Evolutionary conservation across 768 basidiomycete species (phyloP), one percentile per base, ranked within the genome.

Genomic region (Lactarius akahatsu): DNA sequence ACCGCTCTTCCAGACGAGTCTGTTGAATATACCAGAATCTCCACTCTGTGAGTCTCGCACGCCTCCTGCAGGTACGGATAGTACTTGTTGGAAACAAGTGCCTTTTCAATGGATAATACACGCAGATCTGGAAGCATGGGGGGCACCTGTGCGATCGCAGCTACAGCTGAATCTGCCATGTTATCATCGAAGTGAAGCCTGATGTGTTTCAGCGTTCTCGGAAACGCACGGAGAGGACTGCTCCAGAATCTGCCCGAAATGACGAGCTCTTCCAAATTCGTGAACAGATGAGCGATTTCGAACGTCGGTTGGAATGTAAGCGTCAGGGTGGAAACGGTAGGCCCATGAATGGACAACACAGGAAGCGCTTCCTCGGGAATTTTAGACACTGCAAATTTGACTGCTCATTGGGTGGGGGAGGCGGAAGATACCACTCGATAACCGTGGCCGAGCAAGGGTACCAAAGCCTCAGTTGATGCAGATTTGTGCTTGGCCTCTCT

Each of bases 401-500:
- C 18, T 11, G 38, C 16, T 45, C 38, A 15, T 38, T 3, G 2
- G 20, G 57, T 38, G 40, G 34, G 16, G 57, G 50, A 52, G 66
- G 57, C 13, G 66, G 66, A 30, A 67, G 66, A 13, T 59, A 67
- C 66, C 66, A 63, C 18, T 52, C 50, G 20, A 63, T 45, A 10
- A 47, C 57, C 3, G 32, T 1, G 13, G 40, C 66, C 11, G 40
- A 23, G 61, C 40, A 63, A 34, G 40, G 55, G 57, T 43, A 13
- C 9, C 30, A 61, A 54, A 67, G 57, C 23, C 66, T 50, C 23
- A 67, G 50, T 36, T 67, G 61, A 30, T 50, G 66, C 40, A 67
- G 50, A 43, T 50, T 32, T 4, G 23, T 13, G 3, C 20, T 36
- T 4, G 57, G 61, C 26, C 32, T 18, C 26, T 38, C 50, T 3